Evolutionary conservation across 129 eudicot genomes (phyloP).

Genomic region (Flaveria bidentis): DNA sequence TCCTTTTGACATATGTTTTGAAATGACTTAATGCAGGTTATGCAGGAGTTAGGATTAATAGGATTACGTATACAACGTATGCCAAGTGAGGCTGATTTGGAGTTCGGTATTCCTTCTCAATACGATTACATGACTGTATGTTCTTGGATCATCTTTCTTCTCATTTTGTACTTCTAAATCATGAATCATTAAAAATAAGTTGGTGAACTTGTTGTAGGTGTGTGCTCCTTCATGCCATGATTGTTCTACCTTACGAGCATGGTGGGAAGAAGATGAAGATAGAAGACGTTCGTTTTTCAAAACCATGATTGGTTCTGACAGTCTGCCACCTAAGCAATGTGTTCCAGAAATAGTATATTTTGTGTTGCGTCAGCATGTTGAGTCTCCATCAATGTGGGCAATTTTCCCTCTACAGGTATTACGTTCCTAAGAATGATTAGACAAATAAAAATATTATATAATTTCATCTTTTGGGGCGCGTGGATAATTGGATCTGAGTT

Average conservation of each 20-base stretch:
- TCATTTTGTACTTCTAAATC: not conserved
- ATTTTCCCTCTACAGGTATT: slow-evolving; percentile 97
- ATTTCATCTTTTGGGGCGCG: no score
- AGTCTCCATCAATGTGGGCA: slow-evolving; percentile 99
- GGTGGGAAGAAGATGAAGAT: slow-evolving; percentile 99
- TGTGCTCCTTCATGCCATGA: slow-evolving; percentile 99
- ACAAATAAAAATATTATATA: no score
- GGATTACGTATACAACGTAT: slow-evolving; percentile 98
- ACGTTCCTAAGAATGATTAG: not conserved
- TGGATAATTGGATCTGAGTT: no score
- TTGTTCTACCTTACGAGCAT: slow-evolving; percentile 94
- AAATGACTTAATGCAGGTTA: slow-evolving; percentile 60
- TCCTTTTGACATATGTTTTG: slow-evolving; percentile 11
- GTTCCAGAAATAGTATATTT: slow-evolving; percentile 78
- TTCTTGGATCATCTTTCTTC: slow-evolving; percentile 11
- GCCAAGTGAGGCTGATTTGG: slow-evolving; percentile 89
- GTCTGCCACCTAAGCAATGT: slow-evolving; percentile 70
- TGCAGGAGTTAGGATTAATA: slow-evolving; percentile 94
- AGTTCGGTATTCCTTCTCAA: slow-evolving; percentile 94
- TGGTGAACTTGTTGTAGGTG: slow-evolving; percentile 49
- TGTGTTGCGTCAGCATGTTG: slow-evolving; percentile 85
- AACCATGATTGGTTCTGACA: slow-evolving; percentile 68
- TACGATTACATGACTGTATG: slow-evolving; percentile 95
- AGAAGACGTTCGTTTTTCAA: slow-evolving; percentile 77
- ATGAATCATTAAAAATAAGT: not conserved